These are phyloP conservation scores for Ogataea pini DNA, from an alignment of 805 yeast genomes.

Conservation along the genomic window DNA sequence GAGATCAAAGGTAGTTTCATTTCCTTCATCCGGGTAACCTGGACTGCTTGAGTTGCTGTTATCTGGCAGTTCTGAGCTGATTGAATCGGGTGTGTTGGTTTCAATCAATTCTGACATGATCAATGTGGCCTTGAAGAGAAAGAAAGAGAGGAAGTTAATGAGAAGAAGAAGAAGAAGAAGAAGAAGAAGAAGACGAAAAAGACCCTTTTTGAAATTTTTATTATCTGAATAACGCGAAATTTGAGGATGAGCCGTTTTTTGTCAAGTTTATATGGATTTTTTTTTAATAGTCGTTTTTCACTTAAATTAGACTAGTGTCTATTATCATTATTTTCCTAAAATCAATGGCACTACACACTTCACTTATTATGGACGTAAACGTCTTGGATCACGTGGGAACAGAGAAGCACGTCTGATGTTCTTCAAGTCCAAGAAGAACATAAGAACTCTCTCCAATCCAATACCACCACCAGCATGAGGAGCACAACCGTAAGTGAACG, in stretches of 20 bases:
- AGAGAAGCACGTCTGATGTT: conserved; percentile 97
- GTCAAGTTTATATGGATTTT: no score
- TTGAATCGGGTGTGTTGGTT: background rate
- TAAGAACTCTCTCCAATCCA: conserved; percentile 97
- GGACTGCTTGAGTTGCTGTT: background rate
- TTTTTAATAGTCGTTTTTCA: no score
- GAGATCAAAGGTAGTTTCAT: conserved; percentile 14
- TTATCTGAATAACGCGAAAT: background rate
- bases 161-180: background rate
- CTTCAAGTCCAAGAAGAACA: conserved; percentile 96
- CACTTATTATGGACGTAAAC: conserved; percentile 71
- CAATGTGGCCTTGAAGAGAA: background rate
- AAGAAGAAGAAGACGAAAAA: background rate
- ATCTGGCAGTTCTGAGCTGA: background rate
- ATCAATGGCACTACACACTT: background rate
- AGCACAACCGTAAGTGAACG: conserved; percentile 92
- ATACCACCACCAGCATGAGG: conserved; percentile 99
- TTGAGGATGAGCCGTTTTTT: background rate
- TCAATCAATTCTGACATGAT: conserved; percentile 8
- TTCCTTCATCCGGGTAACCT: conserved; percentile 1
- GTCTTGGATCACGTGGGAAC: conserved; percentile 98
- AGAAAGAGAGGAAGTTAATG: no score
- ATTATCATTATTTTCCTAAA: no score
- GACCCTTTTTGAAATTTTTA: background rate
- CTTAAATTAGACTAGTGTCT: no score